Conservation (phyloP, 306 rosid species). For the Lathyrus sativus region DNA sequence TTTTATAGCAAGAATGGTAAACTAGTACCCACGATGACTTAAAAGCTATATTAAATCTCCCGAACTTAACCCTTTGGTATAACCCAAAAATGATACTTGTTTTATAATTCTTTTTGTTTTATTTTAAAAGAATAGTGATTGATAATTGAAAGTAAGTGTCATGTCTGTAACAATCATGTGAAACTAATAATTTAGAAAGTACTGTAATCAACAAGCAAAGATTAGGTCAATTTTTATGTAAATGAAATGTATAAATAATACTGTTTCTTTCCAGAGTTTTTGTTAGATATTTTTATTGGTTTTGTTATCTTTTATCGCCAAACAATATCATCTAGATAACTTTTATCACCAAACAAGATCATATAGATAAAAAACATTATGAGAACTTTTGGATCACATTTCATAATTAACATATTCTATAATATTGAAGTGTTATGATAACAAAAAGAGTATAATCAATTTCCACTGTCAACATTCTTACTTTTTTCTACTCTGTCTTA, state of each 20-base stretch:
- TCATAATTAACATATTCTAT: conserved; percentile 2
- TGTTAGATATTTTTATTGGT: conserved; percentile 14
- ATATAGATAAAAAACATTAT: not conserved
- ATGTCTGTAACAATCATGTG: conserved; percentile 12
- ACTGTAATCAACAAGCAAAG: conserved; percentile 6
- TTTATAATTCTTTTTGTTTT: conserved; percentile 27
- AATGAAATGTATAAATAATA: conserved; percentile 3
- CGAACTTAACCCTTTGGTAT: conserved; percentile 12
- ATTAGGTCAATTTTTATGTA: not conserved
- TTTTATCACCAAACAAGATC: conserved; percentile 26
- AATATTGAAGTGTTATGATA: conserved; percentile 6
- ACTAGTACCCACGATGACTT: conserved; percentile 1
- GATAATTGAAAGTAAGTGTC: conserved; percentile 3
- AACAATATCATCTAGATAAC: conserved; percentile 10
- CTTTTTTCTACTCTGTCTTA: not conserved
- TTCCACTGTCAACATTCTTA: conserved; percentile 12
- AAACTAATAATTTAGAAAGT: conserved; percentile 16
- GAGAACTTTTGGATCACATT: conserved; percentile 6
- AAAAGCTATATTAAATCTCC: conserved; percentile 6
- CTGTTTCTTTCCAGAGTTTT: not conserved
- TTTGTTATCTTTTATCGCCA: conserved; percentile 8
- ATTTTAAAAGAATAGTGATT: conserved; percentile 10
- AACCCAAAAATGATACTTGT: conserved; percentile 4
- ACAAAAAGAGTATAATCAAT: not conserved
- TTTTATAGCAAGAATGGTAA: conserved; percentile 10